Evolutionary conservation across 768 basidiomycete genomes (phyloP).

Genomic region (Dentipellis fragilis): DNA sequence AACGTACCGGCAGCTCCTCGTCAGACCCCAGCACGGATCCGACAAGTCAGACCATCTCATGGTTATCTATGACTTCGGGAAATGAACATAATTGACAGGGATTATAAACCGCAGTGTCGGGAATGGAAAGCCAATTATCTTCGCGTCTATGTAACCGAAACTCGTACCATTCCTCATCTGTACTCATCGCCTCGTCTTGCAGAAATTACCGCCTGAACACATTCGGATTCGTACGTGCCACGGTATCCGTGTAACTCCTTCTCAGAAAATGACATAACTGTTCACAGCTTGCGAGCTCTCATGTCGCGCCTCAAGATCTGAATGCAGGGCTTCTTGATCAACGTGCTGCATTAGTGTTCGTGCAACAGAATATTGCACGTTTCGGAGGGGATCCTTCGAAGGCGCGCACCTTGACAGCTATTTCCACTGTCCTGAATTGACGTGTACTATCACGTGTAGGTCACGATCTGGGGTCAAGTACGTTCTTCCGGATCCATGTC

Average conservation of each 20-base stretch:
- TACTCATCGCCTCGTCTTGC: not conserved
- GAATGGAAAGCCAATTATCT: constrained; percentile 41
- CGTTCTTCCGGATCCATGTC: not conserved
- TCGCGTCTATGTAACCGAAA: constrained; percentile 34
- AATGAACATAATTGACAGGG: constrained; percentile 19
- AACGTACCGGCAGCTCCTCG: constrained; percentile 25
- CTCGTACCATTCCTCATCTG: not conserved
- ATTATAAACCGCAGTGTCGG: constrained; percentile 39
- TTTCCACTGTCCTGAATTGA: no score
- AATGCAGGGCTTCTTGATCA: constrained; percentile 37
- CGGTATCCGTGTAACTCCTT: not conserved
- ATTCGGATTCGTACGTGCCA: constrained; percentile 36
- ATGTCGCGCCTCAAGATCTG: constrained; percentile 34
- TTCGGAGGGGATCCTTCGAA: constrained; percentile 35
- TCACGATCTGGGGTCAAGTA: constrained; percentile 45
- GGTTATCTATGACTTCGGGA: no score
- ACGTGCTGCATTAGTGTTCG: constrained; percentile 41
- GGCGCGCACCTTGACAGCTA: constrained; percentile 18
- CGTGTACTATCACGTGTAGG: constrained; percentile 19
- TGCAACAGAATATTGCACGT: constrained; percentile 48
- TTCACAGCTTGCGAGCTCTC: constrained; percentile 32
- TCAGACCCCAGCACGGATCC: constrained; percentile 33
- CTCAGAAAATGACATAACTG: not conserved
- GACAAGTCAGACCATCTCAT: constrained; percentile 26
- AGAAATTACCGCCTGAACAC: constrained; percentile 49